Evolutionary conservation across 2,329 filamentous ascomycete species (phyloP).

Genomic region (Fusarium avenaceum): DNA sequence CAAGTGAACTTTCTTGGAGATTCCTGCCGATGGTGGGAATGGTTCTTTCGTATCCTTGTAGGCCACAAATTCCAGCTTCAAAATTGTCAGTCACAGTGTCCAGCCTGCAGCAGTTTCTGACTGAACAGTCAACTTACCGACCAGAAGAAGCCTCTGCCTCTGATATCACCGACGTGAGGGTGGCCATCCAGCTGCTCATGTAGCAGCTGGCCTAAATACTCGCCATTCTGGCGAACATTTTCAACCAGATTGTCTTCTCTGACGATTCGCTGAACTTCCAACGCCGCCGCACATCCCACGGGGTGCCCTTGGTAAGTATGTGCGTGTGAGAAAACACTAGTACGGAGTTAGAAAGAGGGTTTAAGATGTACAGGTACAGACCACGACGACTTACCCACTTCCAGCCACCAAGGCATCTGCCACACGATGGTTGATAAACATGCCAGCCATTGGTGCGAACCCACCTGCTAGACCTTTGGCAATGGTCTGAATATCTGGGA

Average conservation of each 20-base stretch:
- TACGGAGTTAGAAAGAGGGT: not conserved
- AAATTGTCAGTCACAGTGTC: too few relatives aligned
- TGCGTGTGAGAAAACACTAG: not conserved
- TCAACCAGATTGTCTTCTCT: not conserved
- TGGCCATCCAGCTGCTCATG: not conserved
- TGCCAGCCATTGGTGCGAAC: constrained; percentile 58
- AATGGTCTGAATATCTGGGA: constrained; percentile 49
- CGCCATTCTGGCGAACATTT: not conserved
- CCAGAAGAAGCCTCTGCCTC: constrained; percentile 1
- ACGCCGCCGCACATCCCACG: not conserved
- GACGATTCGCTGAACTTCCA: not conserved
- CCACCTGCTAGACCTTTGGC: constrained; percentile 65
- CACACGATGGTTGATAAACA: not conserved
- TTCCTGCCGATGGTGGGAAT: not conserved
- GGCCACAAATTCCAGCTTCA: not conserved
- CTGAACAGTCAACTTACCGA: not conserved
- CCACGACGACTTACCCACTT: not conserved
- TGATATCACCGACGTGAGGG: not conserved
- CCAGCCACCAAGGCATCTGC: not conserved
- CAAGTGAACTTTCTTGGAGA: not conserved
- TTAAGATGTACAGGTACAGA: not conserved
- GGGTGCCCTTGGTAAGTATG: not conserved
- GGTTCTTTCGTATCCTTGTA: not conserved
- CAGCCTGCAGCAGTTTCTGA: not conserved
- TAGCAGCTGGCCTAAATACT: not conserved